phyloP scores from a whole-genome alignment of 2,329 filamentous ascomycete genomes.

The Clonostachys rosea region DNA sequence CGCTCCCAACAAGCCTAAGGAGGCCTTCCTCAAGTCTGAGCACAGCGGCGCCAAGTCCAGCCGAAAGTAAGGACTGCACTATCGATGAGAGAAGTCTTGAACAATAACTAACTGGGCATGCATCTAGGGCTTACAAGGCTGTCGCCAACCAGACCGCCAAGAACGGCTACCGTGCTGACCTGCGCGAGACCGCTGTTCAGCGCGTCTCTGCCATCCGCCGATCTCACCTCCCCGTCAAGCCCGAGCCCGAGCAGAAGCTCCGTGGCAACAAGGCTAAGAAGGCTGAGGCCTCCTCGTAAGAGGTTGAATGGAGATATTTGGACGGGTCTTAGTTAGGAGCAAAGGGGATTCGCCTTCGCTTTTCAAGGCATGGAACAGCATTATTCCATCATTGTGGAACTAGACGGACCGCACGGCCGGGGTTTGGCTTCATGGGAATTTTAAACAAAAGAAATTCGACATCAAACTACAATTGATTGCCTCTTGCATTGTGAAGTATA shows the following conservation, averaged over 20 bases:
- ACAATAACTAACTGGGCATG: conserved; percentile 7
- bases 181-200: conserved; percentile 74
- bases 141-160: conserved; percentile 81
- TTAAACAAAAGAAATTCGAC: no score
- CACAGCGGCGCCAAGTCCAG: conserved; percentile 69
- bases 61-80: conserved; percentile 51
- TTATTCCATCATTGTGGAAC: no score
- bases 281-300: conserved; percentile 39
- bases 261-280: conserved; percentile 77
- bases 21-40: conserved; percentile 58
- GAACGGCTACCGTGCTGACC: conserved; percentile 78
- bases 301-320: neutral
- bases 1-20: conserved; percentile 68
- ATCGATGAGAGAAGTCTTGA: neutral
- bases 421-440: no score
- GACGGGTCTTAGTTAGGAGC: neutral
- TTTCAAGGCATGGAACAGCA: no score
- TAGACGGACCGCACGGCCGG: no score
- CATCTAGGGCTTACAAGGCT: conserved; percentile 75
- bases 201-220: conserved; percentile 82
- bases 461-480: no score
- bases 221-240: conserved; percentile 76
- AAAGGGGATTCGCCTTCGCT: no score
- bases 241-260: conserved; percentile 66
- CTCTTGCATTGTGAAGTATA: no score